phyloP scores from a whole-genome alignment of 805 yeast species.

The Metschnikowia aberdeeniae region DNA sequence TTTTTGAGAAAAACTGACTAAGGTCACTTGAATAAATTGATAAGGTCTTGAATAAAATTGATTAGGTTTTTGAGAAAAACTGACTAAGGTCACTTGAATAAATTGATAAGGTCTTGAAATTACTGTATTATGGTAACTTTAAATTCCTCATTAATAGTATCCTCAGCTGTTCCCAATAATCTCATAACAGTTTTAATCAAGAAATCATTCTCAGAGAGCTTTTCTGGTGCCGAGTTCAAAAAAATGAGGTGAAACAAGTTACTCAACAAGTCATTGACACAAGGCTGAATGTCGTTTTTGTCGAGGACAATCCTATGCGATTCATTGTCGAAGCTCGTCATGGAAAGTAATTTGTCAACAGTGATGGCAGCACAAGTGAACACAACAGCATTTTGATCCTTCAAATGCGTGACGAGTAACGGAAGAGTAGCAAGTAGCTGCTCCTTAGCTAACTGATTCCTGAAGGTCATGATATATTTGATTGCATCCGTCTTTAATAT shows the following conservation, averaged over 20 bases:
- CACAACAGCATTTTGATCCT: constrained; percentile 63
- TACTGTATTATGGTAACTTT: constrained; percentile 47
- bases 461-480: constrained; percentile 80
- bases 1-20: no score
- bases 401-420: constrained; percentile 64
- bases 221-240: constrained; percentile 62
- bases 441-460: constrained; percentile 87
- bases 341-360: constrained; percentile 78
- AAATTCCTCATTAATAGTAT: constrained; percentile 44
- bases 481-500: constrained; percentile 89
- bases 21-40: no score
- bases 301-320: constrained; percentile 58
- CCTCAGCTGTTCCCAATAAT: constrained; percentile 68
- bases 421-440: constrained; percentile 81
- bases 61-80: no score
- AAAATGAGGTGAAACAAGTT: constrained; percentile 66
- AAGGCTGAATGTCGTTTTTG: constrained; percentile 65
- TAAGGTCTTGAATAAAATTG: no score
- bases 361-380: constrained; percentile 93
- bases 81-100: no score
- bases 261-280: constrained; percentile 55
- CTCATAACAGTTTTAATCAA: constrained; percentile 87
- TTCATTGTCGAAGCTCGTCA: constrained; percentile 55
- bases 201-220: constrained; percentile 91
- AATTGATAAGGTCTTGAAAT: no score